Evolutionary conservation across 2,329 filamentous ascomycete genomes (phyloP).

Genomic region (Cercospora janseana): DNA sequence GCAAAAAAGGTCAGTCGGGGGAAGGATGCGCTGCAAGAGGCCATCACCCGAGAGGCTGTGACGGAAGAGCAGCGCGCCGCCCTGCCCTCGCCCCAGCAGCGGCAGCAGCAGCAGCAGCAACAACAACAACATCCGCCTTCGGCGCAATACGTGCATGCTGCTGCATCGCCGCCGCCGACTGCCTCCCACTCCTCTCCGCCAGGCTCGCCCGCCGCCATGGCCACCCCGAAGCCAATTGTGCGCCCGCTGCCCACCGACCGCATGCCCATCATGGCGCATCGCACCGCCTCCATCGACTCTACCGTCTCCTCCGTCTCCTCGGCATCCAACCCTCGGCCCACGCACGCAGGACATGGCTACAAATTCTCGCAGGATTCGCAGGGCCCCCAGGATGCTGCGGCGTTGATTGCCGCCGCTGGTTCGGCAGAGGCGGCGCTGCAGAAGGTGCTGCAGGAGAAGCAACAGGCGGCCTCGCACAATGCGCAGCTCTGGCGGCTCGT

Average conservation of each 20-base stretch:
- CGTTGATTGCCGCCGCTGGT: constrained; percentile 78
- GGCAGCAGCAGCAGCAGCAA: not conserved
- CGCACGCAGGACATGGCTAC: constrained; percentile 30
- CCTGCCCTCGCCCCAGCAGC: constrained; percentile 16
- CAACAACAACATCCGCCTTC: not conserved
- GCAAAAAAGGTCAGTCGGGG: constrained; percentile 24
- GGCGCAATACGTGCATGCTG: constrained; percentile 12
- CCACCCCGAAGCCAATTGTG: constrained; percentile 8
- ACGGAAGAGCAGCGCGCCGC: constrained; percentile 19
- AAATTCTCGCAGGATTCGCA: constrained; percentile 57
- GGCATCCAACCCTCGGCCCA: constrained; percentile 34
- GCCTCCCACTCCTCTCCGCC: constrained; percentile 31
- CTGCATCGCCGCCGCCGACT: constrained; percentile 16
- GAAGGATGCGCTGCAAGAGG: constrained; percentile 27
- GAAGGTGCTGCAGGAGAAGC: constrained; percentile 86
- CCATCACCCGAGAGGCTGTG: constrained; percentile 26
- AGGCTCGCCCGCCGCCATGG: constrained; percentile 19
- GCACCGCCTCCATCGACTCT: constrained; percentile 89
- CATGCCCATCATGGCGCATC: constrained; percentile 37
- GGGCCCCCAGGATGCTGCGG: constrained; percentile 71
- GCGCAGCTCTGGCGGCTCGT: constrained; percentile 91
- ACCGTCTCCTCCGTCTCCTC: constrained; percentile 66
- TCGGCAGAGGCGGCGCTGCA: constrained; percentile 86
- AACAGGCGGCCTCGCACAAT: constrained; percentile 84
- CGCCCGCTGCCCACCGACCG: constrained; percentile 8